Conservation (phyloP, 139 green algal genomes). For the Chlorella ohadii region DNA sequence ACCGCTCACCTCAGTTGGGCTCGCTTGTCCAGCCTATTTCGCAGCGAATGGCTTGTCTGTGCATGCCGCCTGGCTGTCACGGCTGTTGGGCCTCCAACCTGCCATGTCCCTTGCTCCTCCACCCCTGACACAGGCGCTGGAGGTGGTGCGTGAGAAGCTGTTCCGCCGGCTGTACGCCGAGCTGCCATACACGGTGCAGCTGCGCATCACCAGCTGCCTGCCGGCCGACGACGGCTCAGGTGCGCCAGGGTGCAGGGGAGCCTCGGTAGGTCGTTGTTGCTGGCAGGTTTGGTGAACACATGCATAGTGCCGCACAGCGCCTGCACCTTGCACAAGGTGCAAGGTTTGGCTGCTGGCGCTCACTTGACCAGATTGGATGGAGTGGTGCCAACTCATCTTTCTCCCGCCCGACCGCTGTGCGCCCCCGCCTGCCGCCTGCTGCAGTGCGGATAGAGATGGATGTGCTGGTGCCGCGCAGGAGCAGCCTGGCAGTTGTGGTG, state of each 20-base stretch:
- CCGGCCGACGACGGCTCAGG: neutral
- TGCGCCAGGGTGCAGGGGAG: neutral
- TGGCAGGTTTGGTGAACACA: no score
- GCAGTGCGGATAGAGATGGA: slow-evolving; percentile 50
- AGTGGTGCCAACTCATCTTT: no score
- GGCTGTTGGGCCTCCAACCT: no score
- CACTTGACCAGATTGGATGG: no score
- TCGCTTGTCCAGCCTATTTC: neutral
- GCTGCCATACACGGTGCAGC: neutral
- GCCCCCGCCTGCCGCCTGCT: no score
- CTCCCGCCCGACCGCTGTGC: no score
- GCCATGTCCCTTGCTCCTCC: neutral
- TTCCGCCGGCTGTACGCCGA: slow-evolving; percentile 53
- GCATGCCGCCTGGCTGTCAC: neutral
- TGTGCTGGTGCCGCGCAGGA: slow-evolving; percentile 42
- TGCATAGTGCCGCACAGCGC: no score
- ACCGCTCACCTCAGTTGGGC: neutral
- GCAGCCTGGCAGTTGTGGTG: slow-evolving; percentile 51
- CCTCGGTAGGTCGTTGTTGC: no score
- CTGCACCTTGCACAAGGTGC: no score
- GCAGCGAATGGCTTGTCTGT: neutral
- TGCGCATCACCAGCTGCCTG: slow-evolving; percentile 18
- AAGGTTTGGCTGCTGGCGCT: no score
- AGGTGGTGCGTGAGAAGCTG: slow-evolving; percentile 63
- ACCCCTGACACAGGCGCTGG: slow-evolving; percentile 19